Conservation (phyloP, 352 stramenopile genomes). For the Phytophthora syringae region DNA sequence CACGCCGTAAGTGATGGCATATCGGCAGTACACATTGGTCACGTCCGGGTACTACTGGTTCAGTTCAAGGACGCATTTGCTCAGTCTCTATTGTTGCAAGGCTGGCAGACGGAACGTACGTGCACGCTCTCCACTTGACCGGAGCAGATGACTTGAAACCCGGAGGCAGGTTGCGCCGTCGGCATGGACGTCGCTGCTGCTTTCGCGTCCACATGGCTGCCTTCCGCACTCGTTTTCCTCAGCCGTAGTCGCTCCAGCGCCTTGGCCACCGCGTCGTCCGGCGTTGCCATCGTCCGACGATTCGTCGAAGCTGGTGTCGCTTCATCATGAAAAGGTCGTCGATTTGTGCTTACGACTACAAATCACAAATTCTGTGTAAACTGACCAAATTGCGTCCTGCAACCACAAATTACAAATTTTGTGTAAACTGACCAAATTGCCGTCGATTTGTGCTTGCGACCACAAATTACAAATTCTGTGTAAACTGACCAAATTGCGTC, state of each 20-base stretch:
- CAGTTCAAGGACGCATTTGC: no score
- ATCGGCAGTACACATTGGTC: conserved; percentile 93
- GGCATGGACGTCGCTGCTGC: conserved; percentile 10
- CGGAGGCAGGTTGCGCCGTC: conserved; percentile 30
- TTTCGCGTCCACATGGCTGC: not conserved
- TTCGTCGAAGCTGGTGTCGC: conserved; percentile 18
- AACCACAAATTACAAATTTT: no score
- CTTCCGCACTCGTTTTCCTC: conserved; percentile 4
- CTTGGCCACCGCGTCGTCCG: conserved; percentile 30
- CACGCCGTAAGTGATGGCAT: conserved; percentile 90
- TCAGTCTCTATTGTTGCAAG: no score
- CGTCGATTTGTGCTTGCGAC: no score
- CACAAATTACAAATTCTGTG: no score
- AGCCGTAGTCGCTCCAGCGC: conserved; percentile 28
- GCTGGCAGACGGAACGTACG: no score
- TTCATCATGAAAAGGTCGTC: no score
- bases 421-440: no score
- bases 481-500: no score
- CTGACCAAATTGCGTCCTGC: no score
- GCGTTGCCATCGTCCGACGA: conserved; percentile 32
- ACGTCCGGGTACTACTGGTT: conserved; percentile 65
- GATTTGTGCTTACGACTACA: no score
- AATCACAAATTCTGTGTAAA: no score
- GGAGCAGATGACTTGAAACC: conserved; percentile 67
- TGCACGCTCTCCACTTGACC: conserved; percentile 67